phyloP scores from a whole-genome alignment of 2,329 filamentous ascomycete genomes.

The Aspergillus sp. region DNA sequence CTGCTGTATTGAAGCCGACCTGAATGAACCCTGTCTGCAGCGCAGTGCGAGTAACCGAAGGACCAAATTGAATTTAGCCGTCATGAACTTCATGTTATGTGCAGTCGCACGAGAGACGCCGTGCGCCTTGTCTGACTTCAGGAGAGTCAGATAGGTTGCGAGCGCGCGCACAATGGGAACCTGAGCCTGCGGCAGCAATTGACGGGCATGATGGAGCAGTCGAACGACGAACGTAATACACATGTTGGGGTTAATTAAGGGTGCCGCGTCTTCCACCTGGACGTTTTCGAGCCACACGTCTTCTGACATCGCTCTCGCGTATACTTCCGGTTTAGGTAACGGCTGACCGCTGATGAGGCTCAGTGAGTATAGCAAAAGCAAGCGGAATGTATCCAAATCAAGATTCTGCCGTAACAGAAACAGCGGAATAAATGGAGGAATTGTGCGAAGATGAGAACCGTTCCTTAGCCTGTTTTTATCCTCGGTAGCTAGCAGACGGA shows the following conservation, averaged over 20 bases:
- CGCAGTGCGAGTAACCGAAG: constrained; percentile 52
- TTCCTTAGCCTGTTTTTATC: constrained; percentile 10
- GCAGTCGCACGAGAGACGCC: constrained; percentile 5
- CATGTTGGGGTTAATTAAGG: constrained; percentile 26
- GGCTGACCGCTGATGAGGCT: constrained; percentile 32
- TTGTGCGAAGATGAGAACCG: constrained; percentile 8
- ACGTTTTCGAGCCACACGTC: constrained; percentile 3
- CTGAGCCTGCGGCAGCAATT: constrained; percentile 49
- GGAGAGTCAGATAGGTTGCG: constrained; percentile 32
- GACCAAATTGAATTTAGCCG: constrained; percentile 49
- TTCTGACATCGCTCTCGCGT: not conserved
- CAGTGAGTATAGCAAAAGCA: constrained; percentile 42
- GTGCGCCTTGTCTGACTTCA: not conserved
- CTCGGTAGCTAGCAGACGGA: constrained; percentile 36
- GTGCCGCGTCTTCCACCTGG: constrained; percentile 4
- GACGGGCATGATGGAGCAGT: constrained; percentile 52
- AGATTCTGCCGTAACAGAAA: constrained; percentile 47
- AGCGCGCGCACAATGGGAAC: constrained; percentile 43
- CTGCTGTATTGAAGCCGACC: constrained; percentile 51
- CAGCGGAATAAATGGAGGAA: constrained; percentile 50
- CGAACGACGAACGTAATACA: constrained; percentile 45
- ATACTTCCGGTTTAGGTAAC: constrained; percentile 12
- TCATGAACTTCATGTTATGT: constrained; percentile 29
- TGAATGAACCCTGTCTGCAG: constrained; percentile 49
- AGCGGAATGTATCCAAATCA: constrained; percentile 41